Conservation (phyloP, 169 alveolate species). For the Eimeria falciformis region DNA sequence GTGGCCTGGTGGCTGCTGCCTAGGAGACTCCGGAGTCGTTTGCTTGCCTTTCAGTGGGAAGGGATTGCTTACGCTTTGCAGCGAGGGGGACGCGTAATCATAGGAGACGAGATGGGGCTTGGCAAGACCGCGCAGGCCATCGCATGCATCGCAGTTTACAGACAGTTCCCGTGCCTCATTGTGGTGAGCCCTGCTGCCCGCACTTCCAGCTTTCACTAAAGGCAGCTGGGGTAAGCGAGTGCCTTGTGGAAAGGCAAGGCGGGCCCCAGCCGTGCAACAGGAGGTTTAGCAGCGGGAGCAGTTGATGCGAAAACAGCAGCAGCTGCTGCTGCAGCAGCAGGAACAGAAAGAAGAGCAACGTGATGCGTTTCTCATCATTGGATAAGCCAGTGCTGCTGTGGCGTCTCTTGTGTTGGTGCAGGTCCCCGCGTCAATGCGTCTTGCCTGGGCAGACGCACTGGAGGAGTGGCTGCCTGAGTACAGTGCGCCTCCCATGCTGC, state of each 20-base stretch:
- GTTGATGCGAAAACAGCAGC: too few relatives aligned
- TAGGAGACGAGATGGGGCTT: slow-evolving; percentile 99
- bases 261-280: too few relatives aligned
- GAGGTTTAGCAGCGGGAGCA: too few relatives aligned
- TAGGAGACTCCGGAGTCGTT: slow-evolving; percentile 78
- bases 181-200: too few relatives aligned
- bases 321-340: too few relatives aligned
- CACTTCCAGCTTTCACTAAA: too few relatives aligned
- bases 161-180: slow-evolving; percentile 78
- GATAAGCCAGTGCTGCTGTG: background rate
- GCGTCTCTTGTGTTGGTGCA: background rate
- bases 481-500: slow-evolving; percentile 55
- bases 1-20: slow-evolving; percentile 75
- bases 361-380: too few relatives aligned
- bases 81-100: slow-evolving; percentile 94
- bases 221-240: too few relatives aligned
- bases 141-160: slow-evolving; percentile 92
- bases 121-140: slow-evolving; percentile 99
- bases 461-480: slow-evolving; percentile 72
- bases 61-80: slow-evolving; percentile 95
- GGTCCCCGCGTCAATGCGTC: slow-evolving; percentile 75
- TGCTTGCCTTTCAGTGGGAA: slow-evolving; percentile 94
- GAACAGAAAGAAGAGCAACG: too few relatives aligned
- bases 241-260: too few relatives aligned
- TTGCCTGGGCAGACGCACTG: slow-evolving; percentile 75